Evolutionary conservation across 495 filamentous ascomycete genomes (phyloP), one percentile per base, ranked within the genome.

Genomic region (Entonaema liquescens): DNA sequence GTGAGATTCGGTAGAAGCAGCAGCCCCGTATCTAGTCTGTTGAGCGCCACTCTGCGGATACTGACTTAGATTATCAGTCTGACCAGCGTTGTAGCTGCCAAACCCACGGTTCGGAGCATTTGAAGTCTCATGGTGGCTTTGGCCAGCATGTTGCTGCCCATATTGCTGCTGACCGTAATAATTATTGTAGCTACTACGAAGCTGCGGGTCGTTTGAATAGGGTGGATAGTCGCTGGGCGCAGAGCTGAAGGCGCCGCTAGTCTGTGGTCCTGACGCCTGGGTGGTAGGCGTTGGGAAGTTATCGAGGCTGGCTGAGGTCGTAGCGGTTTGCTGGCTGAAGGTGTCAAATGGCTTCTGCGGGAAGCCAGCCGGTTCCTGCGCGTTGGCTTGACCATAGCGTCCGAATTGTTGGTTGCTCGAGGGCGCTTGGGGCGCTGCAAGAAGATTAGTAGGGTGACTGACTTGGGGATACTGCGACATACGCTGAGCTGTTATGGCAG

Each of bases 301-400:
- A 59, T 86, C 80, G 65, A 74, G 83, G 61, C 83, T 61, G 31
- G 81, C 76, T 69, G 85, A 63, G 63, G 79, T 73, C 79, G 85
- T 52, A 68, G 81, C 59, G 71, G 81, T 77, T 64, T 94, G 93
- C 73, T 95, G 93, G 56, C 84, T 87, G 79, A 97, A 99, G 2
- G 91, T 86, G 74, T 99, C 95, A 79, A 93, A 98, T 19, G 89
- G 85, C 80, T 98, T 98, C 75, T 93, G 92, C 9, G 85, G 80
- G 17, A 85, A 80, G 68, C 78, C 79, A 12, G 92, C 85, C 44
- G 87, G 76, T 50, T 93, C 91, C 59, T 88, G 86, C 47, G 83
- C 77, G 42, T 84, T 79, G 3, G 81, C 72, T 53, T 84, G 83
- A 54, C 85, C 87, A 78, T 92, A 97, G 57, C 95, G 92, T 60